phyloP scores from a whole-genome alignment of 2,329 filamentous ascomycete species.

The Fusarium sterilihyphosum region DNA sequence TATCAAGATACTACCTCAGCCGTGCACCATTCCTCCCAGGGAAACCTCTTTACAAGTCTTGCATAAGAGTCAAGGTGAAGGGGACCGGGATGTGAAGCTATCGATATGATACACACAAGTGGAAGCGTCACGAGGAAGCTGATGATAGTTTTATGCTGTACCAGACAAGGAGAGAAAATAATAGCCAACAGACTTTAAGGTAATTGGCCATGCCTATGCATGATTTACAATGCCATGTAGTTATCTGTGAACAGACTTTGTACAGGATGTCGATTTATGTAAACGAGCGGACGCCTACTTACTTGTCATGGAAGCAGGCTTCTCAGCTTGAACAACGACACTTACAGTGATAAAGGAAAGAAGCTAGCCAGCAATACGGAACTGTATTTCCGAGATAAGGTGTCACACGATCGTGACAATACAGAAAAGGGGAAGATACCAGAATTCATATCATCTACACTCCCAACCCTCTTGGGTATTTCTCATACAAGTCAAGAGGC shows the following conservation, averaged over 20 bases:
- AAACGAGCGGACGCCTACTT: not conserved
- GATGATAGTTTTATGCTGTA: not conserved
- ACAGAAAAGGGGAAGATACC: not conserved
- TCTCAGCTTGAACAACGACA: not conserved
- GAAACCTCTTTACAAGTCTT: slow-evolving; percentile 16
- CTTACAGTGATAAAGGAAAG: not conserved
- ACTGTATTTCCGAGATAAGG: not conserved
- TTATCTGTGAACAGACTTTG: not conserved
- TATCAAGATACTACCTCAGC: not conserved
- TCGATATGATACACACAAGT: not conserved
- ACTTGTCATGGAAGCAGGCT: not conserved
- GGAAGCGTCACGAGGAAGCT: not conserved
- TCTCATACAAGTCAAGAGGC: not conserved
- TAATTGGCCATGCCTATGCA: not conserved
- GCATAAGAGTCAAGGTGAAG: not conserved
- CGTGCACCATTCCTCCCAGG: not conserved
- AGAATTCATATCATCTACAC: not conserved
- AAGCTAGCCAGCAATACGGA: not conserved
- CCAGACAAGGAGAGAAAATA: not conserved
- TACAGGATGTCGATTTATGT: not conserved
- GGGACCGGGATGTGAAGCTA: not conserved
- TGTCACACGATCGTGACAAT: not conserved
- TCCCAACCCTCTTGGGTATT: not conserved
- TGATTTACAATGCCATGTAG: not conserved
- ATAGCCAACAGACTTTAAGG: not conserved